A percentile compares a stretch with the other conserved stretches of the same genome.
These are phyloP conservation scores for Abortiporus biennis DNA, from an alignment of 1,284 basidiomycete genomes.

Conservation along the genomic window DNA sequence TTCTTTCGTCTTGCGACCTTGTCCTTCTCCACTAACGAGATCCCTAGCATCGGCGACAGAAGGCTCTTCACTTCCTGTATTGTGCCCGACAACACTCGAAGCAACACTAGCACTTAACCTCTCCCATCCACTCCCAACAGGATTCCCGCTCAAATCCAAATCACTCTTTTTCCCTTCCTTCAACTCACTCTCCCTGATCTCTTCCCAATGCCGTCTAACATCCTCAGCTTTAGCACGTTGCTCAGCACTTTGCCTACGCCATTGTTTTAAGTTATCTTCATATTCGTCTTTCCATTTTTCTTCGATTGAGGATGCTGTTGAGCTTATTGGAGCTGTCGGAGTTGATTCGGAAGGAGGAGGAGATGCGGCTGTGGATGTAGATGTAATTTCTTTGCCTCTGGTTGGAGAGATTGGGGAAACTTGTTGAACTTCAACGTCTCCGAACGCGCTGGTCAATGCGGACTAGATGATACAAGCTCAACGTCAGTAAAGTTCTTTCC, in stretches of 20 bases:
- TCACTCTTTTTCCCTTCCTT: conserved; percentile 22
- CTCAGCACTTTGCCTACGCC: conserved; percentile 70
- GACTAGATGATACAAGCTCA: too few species aligned
- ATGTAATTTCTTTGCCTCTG: conserved; percentile 10
- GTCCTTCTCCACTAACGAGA: conserved; percentile 36
- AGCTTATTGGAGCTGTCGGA: conserved; percentile 7
- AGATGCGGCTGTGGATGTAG: conserved; percentile 10
- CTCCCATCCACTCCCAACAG: conserved; percentile 40
- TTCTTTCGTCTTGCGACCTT: conserved; percentile 22
- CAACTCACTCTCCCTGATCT: conserved; percentile 36
- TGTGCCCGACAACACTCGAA: conserved; percentile 11
- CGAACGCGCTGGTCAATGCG: conserved; percentile 24
- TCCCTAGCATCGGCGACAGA: conserved; percentile 40
- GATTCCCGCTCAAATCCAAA: conserved; percentile 25
- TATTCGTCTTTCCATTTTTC: conserved; percentile 57
- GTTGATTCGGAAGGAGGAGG: conserved; percentile 7
- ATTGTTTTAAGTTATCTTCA: conserved; percentile 62
- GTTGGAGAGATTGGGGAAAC: conserved; percentile 13
- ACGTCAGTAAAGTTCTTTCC: too few species aligned
- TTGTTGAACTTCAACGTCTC: neutral
- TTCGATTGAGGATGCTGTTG: conserved; percentile 19
- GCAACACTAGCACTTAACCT: conserved; percentile 29
- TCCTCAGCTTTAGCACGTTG: conserved; percentile 71
- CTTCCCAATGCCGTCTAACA: conserved; percentile 70
- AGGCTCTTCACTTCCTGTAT: conserved; percentile 14